A percentile compares a stretch with the other conserved stretches of the same genome.
phyloP scores from a whole-genome alignment of 306 rosid genomes.

The Vachellia pachyceras region DNA sequence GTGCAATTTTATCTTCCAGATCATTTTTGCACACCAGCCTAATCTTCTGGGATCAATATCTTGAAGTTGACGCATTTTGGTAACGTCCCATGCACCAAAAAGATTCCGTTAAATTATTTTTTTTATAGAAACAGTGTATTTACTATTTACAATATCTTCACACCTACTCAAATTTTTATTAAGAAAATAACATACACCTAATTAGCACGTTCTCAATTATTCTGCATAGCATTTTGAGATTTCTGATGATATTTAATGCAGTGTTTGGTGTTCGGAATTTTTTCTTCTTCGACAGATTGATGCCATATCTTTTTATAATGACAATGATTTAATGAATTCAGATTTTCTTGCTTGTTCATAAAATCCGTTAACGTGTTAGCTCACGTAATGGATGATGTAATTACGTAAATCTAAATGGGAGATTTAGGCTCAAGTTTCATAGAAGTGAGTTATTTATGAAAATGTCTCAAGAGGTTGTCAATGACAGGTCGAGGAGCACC shows the following conservation, averaged over 20 bases:
- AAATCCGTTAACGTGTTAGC: background rate
- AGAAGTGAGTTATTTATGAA: too few species aligned
- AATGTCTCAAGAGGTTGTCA: too few species aligned
- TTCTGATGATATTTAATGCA: background rate
- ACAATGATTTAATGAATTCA: background rate
- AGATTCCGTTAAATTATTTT: background rate
- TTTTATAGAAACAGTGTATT: too few species aligned
- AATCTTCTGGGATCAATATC: background rate
- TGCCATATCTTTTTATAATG: background rate
- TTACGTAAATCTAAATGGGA: too few species aligned
- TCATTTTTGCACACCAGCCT: background rate
- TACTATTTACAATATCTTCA: too few species aligned
- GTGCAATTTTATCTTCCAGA: background rate
- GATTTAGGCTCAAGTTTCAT: too few species aligned
- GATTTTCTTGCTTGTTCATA: background rate
- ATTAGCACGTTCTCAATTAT: background rate
- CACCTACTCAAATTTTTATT: background rate
- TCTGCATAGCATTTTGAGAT: background rate
- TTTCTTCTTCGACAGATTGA: background rate
- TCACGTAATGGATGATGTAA: background rate
- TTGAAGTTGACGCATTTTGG: background rate
- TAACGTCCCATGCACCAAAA: background rate
- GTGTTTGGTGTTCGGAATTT: background rate
- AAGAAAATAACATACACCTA: background rate
- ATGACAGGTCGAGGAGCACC: too few species aligned